Base-by-base conservation (phyloP, 176 grass and related monocot species). In the Cenchrus purpureus region DNA sequence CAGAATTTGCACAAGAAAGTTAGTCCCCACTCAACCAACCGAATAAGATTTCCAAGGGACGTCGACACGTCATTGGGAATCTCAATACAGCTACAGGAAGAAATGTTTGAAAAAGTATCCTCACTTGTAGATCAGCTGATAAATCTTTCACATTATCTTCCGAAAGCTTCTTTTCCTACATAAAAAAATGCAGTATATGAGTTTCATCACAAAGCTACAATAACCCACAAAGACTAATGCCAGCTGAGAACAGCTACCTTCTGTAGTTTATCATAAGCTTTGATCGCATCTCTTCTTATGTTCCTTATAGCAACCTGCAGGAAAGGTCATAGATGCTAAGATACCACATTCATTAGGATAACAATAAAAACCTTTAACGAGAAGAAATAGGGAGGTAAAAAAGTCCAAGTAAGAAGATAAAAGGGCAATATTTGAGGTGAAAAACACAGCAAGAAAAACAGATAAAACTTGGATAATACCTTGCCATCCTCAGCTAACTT, bases 131-230 rank as follows among this genome's bases (percentile, higher is more conserved):
- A 84, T 99, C 97, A 58, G 87, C 83, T 76, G 97, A 95, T 61
- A 99, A 92, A 94, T 99, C 97, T 78, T 90, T 99, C 62, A 94
- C 93, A 66, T 96, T 94, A 92, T 99, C 97, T 88, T 99, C 94
- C 86, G 97, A 99, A 82, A 99, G 91, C 48, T 99, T 99, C 82
- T 99, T 99, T 90, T 96, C 97, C 97, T 99, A 71, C 58, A 79
- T 57, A 88, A 68, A 48, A 13, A 79, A 60, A 51, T 17, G 62
- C 3, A 72, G 64, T 22, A 52, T 11, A 70, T 82, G 50, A 89
- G 77, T 65, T 84, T 53, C n/a, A 79, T 12, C 14, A 22, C 3
- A 56, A 82, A 62, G 86, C 32, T 56, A 84, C 20, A 49, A 83
- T 16, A 51, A 62, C 13, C 4, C 31, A 20, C 12, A 59, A 6